Evolutionary conservation across 2,329 filamentous ascomycete genomes (phyloP).

Genomic region (Cryoendolithus antarcticus): DNA sequence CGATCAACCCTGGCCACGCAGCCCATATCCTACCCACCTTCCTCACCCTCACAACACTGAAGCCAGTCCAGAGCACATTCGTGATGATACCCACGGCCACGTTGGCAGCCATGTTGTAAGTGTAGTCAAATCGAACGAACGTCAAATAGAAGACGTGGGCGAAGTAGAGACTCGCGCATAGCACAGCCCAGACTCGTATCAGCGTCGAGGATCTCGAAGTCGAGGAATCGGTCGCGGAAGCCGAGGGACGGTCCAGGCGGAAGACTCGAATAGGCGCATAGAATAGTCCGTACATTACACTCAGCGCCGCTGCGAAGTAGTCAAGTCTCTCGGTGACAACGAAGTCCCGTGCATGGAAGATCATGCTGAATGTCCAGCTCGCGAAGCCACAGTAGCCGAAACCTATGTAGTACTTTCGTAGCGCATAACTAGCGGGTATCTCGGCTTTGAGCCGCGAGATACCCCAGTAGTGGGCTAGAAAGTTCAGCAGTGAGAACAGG

Average conservation of each 20-base stretch:
- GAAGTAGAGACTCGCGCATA: conserved; percentile 60
- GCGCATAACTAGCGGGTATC: conserved; percentile 60
- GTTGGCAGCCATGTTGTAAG: conserved; percentile 96
- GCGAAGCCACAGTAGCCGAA: conserved; percentile 72
- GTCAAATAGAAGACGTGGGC: conserved; percentile 74
- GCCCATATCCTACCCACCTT: conserved; percentile 66
- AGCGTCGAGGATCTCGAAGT: conserved; percentile 27
- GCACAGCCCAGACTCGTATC: conserved; percentile 60
- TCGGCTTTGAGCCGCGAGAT: conserved; percentile 55
- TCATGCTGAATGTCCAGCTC: conserved; percentile 76
- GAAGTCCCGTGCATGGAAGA: conserved; percentile 91
- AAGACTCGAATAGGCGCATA: conserved; percentile 74
- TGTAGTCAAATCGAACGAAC: conserved; percentile 83
- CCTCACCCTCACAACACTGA: conserved; percentile 63
- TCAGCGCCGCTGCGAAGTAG: conserved; percentile 87
- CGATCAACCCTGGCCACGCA: conserved; percentile 78
- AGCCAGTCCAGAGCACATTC: conserved; percentile 76
- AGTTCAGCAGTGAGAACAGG: conserved; percentile 85
- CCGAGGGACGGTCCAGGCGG: conserved; percentile 53
- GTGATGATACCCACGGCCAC: conserved; percentile 68
- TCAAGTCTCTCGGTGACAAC: conserved; percentile 79
- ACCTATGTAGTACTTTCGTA: conserved; percentile 67
- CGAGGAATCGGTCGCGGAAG: conserved; percentile 7
- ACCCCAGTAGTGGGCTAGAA: conserved; percentile 70
- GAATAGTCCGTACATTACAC: conserved; percentile 82